These are phyloP conservation scores for Penicillium sp. DNA, from an alignment of 2,329 filamentous ascomycete species.

Conservation along the genomic window DNA sequence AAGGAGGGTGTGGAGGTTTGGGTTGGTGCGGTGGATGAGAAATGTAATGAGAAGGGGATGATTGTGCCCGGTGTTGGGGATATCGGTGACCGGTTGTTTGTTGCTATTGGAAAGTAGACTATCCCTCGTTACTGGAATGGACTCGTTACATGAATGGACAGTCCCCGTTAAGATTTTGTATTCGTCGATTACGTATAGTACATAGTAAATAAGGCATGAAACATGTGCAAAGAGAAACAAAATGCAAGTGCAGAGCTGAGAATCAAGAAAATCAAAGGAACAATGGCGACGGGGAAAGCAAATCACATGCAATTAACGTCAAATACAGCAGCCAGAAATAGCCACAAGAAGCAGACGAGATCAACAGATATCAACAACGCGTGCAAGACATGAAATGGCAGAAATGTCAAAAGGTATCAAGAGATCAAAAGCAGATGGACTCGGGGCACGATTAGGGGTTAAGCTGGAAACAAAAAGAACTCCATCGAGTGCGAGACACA, in stretches of 20 bases:
- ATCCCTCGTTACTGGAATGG: no score
- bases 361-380: constrained; percentile 26
- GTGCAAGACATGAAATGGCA: neutral
- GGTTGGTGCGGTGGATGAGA: constrained; percentile 71
- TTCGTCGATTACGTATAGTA: constrained; percentile 39
- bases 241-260: constrained; percentile 22
- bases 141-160: neutral
- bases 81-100: constrained; percentile 81
- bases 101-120: constrained; percentile 74
- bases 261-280: neutral
- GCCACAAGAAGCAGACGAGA: constrained; percentile 12
- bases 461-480: constrained; percentile 31
- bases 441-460: constrained; percentile 34
- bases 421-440: constrained; percentile 27
- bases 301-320: constrained; percentile 4
- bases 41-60: constrained; percentile 74
- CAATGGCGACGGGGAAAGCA: neutral
- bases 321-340: neutral
- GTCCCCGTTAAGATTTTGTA: constrained; percentile 32
- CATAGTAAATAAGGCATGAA: constrained; percentile 31
- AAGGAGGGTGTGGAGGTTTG: constrained; percentile 59
- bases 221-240: constrained; percentile 26
- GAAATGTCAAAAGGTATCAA: constrained; percentile 34
- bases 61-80: constrained; percentile 85
- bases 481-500: constrained; percentile 41